Evolutionary conservation across 495 filamentous ascomycete species (phyloP).

Genomic region (Aspergillus bridgeri): DNA sequence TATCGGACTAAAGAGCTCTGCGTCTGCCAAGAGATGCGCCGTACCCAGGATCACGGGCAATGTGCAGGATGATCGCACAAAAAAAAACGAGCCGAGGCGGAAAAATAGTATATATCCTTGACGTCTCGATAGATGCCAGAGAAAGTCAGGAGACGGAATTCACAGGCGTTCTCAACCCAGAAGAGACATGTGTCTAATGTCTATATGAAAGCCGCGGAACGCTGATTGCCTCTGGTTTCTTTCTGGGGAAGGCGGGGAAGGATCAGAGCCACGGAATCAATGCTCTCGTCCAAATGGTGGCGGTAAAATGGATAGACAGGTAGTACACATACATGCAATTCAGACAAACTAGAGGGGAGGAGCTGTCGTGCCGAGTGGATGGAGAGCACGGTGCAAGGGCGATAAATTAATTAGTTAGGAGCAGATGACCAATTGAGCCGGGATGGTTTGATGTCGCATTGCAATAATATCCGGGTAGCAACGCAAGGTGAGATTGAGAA

Average conservation of each 20-base stretch:
- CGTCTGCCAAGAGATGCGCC: slow-evolving; percentile 14
- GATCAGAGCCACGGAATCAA: neutral
- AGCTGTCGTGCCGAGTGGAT: no score
- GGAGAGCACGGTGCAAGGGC: neutral
- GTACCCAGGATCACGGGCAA: neutral
- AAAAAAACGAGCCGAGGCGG: neutral
- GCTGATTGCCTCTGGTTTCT: neutral
- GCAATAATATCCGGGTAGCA: neutral
- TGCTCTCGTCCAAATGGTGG: no score
- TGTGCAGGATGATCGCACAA: neutral
- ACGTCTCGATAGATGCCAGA: neutral
- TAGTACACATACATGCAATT: neutral
- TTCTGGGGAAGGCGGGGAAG: neutral
- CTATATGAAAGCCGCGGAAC: neutral
- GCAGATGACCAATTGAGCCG: no score
- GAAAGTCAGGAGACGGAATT: neutral
- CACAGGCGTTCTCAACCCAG: neutral
- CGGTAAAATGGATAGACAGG: no score
- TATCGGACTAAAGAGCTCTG: slow-evolving; percentile 11
- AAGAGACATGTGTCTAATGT: neutral
- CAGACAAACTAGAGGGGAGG: neutral
- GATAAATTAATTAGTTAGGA: neutral
- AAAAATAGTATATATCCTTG: neutral
- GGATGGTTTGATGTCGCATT: neutral
- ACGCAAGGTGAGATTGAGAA: neutral